Percentiles rank a stretch among this genome's conserved stretches.
Conservation (phyloP, 495 filamentous ascomycete genomes). For the Hapsidospora chrysogenum region DNA sequence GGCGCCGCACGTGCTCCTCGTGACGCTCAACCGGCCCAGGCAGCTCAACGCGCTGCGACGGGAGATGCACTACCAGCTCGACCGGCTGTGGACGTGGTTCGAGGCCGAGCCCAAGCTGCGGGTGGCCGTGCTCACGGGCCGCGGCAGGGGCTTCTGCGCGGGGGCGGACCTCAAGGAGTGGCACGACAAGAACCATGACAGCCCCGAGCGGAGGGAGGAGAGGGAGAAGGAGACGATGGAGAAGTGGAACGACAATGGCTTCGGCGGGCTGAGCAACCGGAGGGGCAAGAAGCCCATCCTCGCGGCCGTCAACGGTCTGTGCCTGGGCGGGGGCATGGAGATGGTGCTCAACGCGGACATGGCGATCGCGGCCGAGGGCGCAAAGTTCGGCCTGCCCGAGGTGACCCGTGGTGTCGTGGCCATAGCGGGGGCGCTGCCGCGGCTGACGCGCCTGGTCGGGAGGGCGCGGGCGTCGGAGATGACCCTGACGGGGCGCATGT, state of each 20-base stretch:
- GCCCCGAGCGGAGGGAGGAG: constrained; percentile 20
- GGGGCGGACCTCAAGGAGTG: constrained; percentile 40
- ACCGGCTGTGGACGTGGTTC: constrained; percentile 37
- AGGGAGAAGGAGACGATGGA: constrained; percentile 18
- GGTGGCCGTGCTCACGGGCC: constrained; percentile 39
- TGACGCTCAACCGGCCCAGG: constrained; percentile 43
- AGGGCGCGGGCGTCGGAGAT: constrained; percentile 58
- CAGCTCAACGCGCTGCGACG: constrained; percentile 40
- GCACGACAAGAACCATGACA: constrained; percentile 12
- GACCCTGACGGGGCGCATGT: constrained; percentile 49
- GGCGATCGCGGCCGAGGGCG: constrained; percentile 42
- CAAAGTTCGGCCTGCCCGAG: constrained; percentile 56
- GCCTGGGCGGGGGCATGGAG: constrained; percentile 63
- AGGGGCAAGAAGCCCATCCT: constrained; percentile 54
- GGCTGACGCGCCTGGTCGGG: constrained; percentile 51
- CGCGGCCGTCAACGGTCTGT: constrained; percentile 63
- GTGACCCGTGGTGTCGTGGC: constrained; percentile 55
- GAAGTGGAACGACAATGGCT: constrained; percentile 18
- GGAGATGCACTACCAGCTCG: constrained; percentile 32
- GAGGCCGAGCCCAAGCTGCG: constrained; percentile 37
- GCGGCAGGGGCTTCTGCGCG: constrained; percentile 36
- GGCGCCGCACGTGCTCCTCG: constrained; percentile 34
- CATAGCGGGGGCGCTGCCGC: constrained; percentile 55
- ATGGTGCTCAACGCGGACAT: constrained; percentile 60
- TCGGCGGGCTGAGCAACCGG: constrained; percentile 30